phyloP scores from a whole-genome alignment of 805 yeast species.

The Lipomyces starkeyi region DNA sequence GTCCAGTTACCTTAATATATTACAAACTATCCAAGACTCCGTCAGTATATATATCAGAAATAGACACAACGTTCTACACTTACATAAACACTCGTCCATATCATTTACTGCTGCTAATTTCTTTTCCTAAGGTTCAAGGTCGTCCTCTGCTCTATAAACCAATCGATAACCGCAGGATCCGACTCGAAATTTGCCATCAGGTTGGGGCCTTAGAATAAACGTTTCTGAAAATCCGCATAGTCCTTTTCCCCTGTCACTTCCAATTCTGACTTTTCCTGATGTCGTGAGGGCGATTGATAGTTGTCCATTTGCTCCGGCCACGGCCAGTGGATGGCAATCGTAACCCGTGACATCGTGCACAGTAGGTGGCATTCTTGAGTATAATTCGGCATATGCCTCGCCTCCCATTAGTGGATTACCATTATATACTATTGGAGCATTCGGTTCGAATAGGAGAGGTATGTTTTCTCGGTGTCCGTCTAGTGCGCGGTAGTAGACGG shows the following conservation, averaged over 20 bases:
- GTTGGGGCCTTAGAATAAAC: constrained; percentile 33
- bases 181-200: constrained; percentile 42
- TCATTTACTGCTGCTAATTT: not conserved
- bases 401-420: constrained; percentile 52
- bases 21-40: not conserved
- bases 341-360: constrained; percentile 46
- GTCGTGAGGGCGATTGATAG: constrained; percentile 43
- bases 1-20: not conserved
- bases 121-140: constrained; percentile 22
- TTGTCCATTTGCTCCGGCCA: constrained; percentile 31
- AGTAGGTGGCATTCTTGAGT: constrained; percentile 47
- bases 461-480: constrained; percentile 44
- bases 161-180: constrained; percentile 43
- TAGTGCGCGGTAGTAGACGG: constrained; percentile 45
- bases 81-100: not conserved
- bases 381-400: constrained; percentile 47
- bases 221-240: constrained; percentile 46
- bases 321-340: constrained; percentile 50
- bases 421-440: constrained; percentile 51
- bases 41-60: not conserved
- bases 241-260: constrained; percentile 43
- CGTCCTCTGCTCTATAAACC: constrained; percentile 45
- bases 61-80: not conserved
- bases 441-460: constrained; percentile 40
- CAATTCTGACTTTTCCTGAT: constrained; percentile 48